phyloP scores from a whole-genome alignment of 139 green algal genomes.

The Cymbomonas tetramitiformis region DNA sequence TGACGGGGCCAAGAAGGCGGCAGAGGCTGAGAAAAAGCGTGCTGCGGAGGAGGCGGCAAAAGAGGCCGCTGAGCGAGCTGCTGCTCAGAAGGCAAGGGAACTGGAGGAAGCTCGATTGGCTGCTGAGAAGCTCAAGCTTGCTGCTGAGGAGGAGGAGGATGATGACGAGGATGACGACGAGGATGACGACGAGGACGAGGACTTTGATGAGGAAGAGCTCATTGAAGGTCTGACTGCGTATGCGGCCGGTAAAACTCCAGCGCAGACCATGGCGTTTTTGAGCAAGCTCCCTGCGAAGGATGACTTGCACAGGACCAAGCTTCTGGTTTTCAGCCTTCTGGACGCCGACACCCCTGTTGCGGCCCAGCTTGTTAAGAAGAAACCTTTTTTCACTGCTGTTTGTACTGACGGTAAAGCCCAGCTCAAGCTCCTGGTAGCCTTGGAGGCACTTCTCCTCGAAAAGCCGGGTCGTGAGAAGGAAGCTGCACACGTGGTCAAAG shows the following conservation, averaged over 20 bases:
- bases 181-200: constrained; percentile 13
- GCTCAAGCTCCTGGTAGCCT: constrained; percentile 14
- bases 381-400: constrained; percentile 1
- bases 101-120: background rate
- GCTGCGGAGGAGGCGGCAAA: constrained; percentile 1
- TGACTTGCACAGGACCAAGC: background rate
- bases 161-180: constrained; percentile 8
- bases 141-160: constrained; percentile 7
- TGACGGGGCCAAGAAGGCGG: constrained; percentile 27
- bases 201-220: constrained; percentile 22
- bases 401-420: constrained; percentile 15
- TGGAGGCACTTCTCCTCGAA: constrained; percentile 28
- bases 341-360: constrained; percentile 13
- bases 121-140: constrained; percentile 6
- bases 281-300: constrained; percentile 1
- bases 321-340: constrained; percentile 11
- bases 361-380: constrained; percentile 25
- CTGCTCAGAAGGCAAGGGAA: constrained; percentile 11
- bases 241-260: constrained; percentile 12
- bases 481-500: constrained; percentile 60
- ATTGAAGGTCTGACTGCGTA: constrained; percentile 22
- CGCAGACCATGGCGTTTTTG: constrained; percentile 7
- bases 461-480: constrained; percentile 37
- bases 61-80: no score
- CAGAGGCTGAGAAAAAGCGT: constrained; percentile 36